A percentile compares a stretch with the other conserved stretches of the same genome.
These are phyloP conservation scores for Anthracocystis walkeri DNA, from an alignment of 1,284 basidiomycete genomes.

Conservation along the genomic window DNA sequence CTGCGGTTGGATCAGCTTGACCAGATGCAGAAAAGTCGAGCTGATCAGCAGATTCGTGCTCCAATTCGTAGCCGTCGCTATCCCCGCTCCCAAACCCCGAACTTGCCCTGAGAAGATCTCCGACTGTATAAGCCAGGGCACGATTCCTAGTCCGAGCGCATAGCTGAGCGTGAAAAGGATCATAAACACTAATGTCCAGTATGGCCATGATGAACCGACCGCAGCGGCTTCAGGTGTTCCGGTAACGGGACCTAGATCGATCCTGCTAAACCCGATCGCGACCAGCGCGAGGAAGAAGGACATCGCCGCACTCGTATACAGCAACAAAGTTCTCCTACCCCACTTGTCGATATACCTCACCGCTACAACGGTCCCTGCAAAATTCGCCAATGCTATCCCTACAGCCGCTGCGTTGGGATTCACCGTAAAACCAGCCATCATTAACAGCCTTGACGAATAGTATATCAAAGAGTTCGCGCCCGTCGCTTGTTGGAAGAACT, in stretches of 20 bases:
- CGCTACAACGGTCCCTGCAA: constrained; percentile 53
- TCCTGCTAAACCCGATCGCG: constrained; percentile 42
- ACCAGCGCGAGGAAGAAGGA: constrained; percentile 45
- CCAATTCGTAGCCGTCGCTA: constrained; percentile 60
- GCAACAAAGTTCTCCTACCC: constrained; percentile 56
- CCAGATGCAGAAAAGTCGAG: constrained; percentile 47
- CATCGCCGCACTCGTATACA: constrained; percentile 55
- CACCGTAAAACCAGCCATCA: constrained; percentile 57
- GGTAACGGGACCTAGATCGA: constrained; percentile 29
- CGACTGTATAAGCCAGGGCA: constrained; percentile 62
- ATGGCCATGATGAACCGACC: constrained; percentile 41
- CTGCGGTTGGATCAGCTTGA: constrained; percentile 45
- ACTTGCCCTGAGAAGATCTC: constrained; percentile 56
- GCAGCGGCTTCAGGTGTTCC: constrained; percentile 10
- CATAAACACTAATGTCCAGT: constrained; percentile 46
- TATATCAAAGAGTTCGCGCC: constrained; percentile 55
- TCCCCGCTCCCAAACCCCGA: constrained; percentile 45
- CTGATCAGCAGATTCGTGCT: constrained; percentile 48
- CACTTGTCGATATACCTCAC: constrained; percentile 55
- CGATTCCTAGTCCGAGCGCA: constrained; percentile 59
- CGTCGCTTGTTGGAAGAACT: constrained; percentile 50
- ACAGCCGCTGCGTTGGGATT: constrained; percentile 62
- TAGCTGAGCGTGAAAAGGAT: constrained; percentile 55
- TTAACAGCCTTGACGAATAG: constrained; percentile 48
- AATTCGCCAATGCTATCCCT: constrained; percentile 59